Percentiles rank a stretch among this genome's conserved stretches.
phyloP scores from a whole-genome alignment of 352 stramenopile species.

The Phytophthora capsici region DNA sequence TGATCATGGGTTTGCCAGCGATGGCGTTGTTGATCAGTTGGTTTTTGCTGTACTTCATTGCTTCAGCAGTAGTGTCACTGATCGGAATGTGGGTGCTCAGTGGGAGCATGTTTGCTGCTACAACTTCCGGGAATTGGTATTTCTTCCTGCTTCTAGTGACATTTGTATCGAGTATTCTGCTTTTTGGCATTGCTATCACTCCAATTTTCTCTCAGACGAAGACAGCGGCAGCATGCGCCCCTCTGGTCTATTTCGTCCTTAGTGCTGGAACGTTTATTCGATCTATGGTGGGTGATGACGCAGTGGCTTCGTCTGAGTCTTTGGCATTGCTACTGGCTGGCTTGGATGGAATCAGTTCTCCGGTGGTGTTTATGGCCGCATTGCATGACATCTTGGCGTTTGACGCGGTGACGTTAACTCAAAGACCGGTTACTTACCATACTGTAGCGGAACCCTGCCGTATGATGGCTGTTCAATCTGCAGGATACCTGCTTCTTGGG shows the following conservation, averaged over 20 bases:
- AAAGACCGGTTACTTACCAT: constrained; percentile 55
- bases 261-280: constrained; percentile 60
- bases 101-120: constrained; percentile 67
- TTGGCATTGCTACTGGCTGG: constrained; percentile 39
- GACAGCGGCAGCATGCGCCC: constrained; percentile 67
- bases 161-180: constrained; percentile 69
- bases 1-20: constrained; percentile 88
- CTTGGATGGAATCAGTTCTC: constrained; percentile 67
- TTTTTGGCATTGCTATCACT: constrained; percentile 76
- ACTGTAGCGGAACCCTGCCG: constrained; percentile 51
- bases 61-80: constrained; percentile 51
- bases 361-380: constrained; percentile 73
- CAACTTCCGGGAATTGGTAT: constrained; percentile 39
- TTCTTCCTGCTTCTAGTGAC: constrained; percentile 70
- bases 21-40: constrained; percentile 80
- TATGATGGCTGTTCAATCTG: constrained; percentile 83
- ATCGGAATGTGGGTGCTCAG: constrained; percentile 67
- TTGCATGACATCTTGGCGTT: constrained; percentile 60
- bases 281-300: constrained; percentile 57
- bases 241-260: constrained; percentile 71
- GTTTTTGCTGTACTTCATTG: constrained; percentile 84
- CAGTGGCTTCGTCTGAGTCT: constrained; percentile 42
- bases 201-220: constrained; percentile 78
- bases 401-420: constrained; percentile 42
- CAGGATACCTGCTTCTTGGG: constrained; percentile 90